These are phyloP conservation scores for Filobasidium wieringae DNA, from an alignment of 768 basidiomycete genomes.

Conservation along the genomic window DNA sequence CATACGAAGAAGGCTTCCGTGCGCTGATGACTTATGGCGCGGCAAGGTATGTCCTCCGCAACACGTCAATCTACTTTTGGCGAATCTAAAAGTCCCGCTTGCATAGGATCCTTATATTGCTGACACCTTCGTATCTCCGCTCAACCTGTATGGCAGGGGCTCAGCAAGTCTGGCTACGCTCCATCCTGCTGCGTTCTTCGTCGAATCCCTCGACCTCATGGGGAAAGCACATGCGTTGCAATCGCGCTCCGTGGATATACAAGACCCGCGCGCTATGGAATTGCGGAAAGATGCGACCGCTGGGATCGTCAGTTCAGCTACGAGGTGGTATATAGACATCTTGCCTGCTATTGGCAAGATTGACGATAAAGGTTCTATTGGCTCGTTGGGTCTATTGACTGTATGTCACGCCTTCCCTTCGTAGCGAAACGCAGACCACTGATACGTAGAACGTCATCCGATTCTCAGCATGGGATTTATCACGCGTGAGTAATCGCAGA, in stretches of 20 bases:
- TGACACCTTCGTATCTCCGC: slow-evolving; percentile 25
- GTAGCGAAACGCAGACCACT: neutral
- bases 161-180: slow-evolving; percentile 12
- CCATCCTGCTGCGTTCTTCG: slow-evolving; percentile 30
- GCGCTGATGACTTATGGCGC: slow-evolving; percentile 18
- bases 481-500: slow-evolving; percentile 24
- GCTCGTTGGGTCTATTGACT: slow-evolving; percentile 24
- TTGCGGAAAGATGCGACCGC: slow-evolving; percentile 22
- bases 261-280: slow-evolving; percentile 27
- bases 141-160: slow-evolving; percentile 17
- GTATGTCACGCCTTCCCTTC: slow-evolving; percentile 17
- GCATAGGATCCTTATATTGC: slow-evolving; percentile 27
- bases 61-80: too few species aligned
- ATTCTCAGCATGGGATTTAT: slow-evolving; percentile 29
- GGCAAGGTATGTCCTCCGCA: slow-evolving; percentile 15
- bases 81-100: neutral
- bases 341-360: slow-evolving; percentile 13
- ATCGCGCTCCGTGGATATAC: slow-evolving; percentile 23
- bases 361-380: slow-evolving; percentile 12
- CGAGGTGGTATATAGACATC: slow-evolving; percentile 24
- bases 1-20: slow-evolving; percentile 33
- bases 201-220: slow-evolving; percentile 32
- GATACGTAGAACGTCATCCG: neutral
- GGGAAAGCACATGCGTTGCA: slow-evolving; percentile 33
- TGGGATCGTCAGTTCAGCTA: slow-evolving; percentile 24